These are phyloP conservation scores for Erigeron canadensis DNA, from an alignment of 129 eudicot genomes.

Conservation along the genomic window DNA sequence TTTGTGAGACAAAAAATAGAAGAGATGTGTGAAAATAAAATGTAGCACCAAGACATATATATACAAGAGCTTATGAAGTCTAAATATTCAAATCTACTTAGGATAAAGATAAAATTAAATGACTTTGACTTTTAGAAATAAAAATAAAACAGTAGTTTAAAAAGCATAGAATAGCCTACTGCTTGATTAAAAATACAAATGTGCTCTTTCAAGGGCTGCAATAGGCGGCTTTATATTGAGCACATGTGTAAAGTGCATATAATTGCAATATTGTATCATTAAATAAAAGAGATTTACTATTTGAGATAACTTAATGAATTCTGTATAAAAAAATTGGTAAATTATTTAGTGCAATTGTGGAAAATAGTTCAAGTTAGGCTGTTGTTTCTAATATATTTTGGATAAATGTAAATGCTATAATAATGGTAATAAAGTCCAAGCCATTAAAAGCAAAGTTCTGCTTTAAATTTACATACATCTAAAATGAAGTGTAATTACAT, in stretches of 20 bases:
- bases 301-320: too few species aligned
- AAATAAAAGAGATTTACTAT: not conserved
- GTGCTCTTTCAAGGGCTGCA: slow-evolving; percentile 17
- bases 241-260: slow-evolving; percentile 5
- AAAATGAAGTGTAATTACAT: not conserved
- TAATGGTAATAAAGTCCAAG: not conserved
- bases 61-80: slow-evolving; percentile 18
- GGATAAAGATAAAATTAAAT: not conserved
- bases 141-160: too few species aligned
- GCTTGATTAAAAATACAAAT: not conserved
- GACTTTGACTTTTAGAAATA: too few species aligned
- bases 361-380: not conserved
- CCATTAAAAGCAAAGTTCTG: not conserved
- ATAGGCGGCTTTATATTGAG: slow-evolving; percentile 13
- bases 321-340: not conserved
- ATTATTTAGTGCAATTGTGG: not conserved
- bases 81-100: not conserved
- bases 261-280: not conserved
- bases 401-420: not conserved
- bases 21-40: slow-evolving; percentile 20
- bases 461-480: not conserved
- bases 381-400: not conserved
- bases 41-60: slow-evolving; percentile 15
- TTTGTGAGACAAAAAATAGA: slow-evolving; percentile 6
- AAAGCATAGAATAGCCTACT: too few species aligned